Base-by-base conservation (phyloP, 2,329 filamentous ascomycete species). In the Epichloe sibirici region DNA sequence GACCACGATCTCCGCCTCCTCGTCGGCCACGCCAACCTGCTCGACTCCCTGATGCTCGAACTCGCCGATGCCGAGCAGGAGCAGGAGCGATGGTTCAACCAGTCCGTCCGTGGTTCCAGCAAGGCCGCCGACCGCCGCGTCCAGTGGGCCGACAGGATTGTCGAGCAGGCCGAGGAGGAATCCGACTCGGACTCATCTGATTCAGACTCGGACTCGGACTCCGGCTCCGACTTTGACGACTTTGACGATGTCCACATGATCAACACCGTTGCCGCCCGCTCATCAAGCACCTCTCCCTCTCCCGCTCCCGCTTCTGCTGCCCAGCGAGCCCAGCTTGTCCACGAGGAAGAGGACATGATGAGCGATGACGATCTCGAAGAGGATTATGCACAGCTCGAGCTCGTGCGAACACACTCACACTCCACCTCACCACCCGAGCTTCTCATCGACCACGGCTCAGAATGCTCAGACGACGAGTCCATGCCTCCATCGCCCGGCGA, bases 21-120 rank as follows among this genome's bases (percentile, higher is more conserved):
- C 56, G 93, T 98, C 63, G 93, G 91, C 64, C 93, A 98, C 73
- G 93, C 93, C 75, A 98, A 97, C 79, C 85, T 97, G 47, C 88
- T 98, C 69, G 93, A 98, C 74, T 85, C 85, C 42, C 76, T 98
- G 66, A 97, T 97, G 93, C 81, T 93, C 61, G 76, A 80, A 66
- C 87, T 98, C 55, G 87, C 90, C 70, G 88, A 95, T 55, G 91
- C 91, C 66, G 93, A 97, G 77, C 82, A 84, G 62, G 90, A 96
- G 71, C 93, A 97, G 73, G 91, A 97, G 73, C 85, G 82, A 60
- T 96, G 90, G 90, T 97, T 96, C 84, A 94, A 96, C 81, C 86
- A 90, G 70, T 93, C 89, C 57, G 88, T 96, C 71, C 84, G 81
- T 67, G 86, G 85, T 64, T 86, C 86, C 61, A 76, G 76, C 66